phyloP scores from a whole-genome alignment of 1,284 basidiomycete species.

The Trametes sp. region DNA sequence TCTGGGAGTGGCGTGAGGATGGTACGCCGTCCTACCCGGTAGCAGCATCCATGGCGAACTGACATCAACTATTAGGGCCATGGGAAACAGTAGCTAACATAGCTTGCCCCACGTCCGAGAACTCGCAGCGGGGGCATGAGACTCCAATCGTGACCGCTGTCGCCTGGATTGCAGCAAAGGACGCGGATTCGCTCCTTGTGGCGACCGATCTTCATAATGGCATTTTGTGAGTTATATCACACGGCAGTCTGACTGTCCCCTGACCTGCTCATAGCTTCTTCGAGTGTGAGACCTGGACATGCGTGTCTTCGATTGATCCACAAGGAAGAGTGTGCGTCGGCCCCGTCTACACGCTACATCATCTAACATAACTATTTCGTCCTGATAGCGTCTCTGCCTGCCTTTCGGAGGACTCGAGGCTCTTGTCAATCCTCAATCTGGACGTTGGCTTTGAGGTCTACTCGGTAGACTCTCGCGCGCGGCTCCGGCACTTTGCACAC shows the following conservation, averaged over 20 bases:
- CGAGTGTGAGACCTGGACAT: background rate
- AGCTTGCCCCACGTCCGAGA: background rate
- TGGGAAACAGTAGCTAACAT: background rate
- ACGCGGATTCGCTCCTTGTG: background rate
- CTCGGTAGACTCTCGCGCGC: background rate
- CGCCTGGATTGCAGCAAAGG: background rate
- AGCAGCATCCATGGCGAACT: background rate
- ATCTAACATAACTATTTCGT: too few relatives aligned
- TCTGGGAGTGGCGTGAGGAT: constrained; percentile 1
- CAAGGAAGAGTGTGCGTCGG: too few relatives aligned
- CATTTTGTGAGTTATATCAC: background rate
- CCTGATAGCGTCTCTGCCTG: background rate
- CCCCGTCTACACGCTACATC: background rate
- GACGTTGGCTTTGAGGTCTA: background rate
- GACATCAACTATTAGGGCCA: background rate
- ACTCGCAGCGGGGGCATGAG: too few relatives aligned
- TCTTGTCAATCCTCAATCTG: background rate
- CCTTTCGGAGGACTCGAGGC: background rate
- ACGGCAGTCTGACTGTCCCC: too few relatives aligned
- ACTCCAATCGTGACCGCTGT: background rate
- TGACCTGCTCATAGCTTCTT: too few relatives aligned
- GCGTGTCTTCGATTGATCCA: too few relatives aligned
- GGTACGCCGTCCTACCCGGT: background rate
- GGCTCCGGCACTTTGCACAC: background rate
- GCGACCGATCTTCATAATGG: background rate